Conservation (phyloP, 1,284 basidiomycete genomes). For the Pseudozyma flocculosa region DNA sequence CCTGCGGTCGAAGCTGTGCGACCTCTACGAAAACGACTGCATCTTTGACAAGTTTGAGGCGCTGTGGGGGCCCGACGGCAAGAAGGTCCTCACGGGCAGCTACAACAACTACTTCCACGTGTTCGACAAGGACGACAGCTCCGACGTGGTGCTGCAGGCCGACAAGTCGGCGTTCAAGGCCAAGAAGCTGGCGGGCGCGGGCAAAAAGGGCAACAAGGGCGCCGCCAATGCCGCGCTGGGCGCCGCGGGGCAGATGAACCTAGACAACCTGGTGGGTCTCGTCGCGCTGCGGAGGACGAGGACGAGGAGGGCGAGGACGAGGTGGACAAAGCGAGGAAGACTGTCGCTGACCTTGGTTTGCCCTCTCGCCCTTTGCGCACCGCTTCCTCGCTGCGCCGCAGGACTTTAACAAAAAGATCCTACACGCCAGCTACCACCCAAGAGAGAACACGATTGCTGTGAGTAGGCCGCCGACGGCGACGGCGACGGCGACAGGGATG, state of each 20-base stretch:
- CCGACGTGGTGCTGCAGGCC: slow-evolving; percentile 92
- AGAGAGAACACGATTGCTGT: slow-evolving; percentile 83
- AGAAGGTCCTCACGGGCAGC: slow-evolving; percentile 71
- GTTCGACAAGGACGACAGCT: slow-evolving; percentile 87
- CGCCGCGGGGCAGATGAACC: slow-evolving; percentile 62
- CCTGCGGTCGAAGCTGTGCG: slow-evolving; percentile 92
- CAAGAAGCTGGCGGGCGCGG: slow-evolving; percentile 78
- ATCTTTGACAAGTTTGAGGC: slow-evolving; percentile 97
- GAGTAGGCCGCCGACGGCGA: too few species aligned
- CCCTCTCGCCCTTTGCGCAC: too few species aligned
- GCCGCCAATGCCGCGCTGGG: slow-evolving; percentile 64
- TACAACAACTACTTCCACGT: slow-evolving; percentile 99
- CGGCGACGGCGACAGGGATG: too few species aligned
- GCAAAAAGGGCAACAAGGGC: slow-evolving; percentile 71
- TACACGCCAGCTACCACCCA: slow-evolving; percentile 84
- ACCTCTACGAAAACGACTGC: slow-evolving; percentile 99
- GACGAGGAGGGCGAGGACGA: background rate
- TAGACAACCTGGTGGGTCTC: slow-evolving; percentile 44
- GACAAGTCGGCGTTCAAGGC: slow-evolving; percentile 99
- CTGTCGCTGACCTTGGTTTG: too few species aligned
- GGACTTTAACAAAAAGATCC: slow-evolving; percentile 96
- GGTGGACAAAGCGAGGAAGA: too few species aligned
- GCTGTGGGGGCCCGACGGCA: slow-evolving; percentile 54
- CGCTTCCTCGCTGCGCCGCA: too few species aligned
- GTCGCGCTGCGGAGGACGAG: background rate